Evolutionary conservation across 495 filamentous ascomycete genomes (phyloP), one percentile per base, ranked within the genome.

Genomic region (Aspergillus nidulans): DNA sequence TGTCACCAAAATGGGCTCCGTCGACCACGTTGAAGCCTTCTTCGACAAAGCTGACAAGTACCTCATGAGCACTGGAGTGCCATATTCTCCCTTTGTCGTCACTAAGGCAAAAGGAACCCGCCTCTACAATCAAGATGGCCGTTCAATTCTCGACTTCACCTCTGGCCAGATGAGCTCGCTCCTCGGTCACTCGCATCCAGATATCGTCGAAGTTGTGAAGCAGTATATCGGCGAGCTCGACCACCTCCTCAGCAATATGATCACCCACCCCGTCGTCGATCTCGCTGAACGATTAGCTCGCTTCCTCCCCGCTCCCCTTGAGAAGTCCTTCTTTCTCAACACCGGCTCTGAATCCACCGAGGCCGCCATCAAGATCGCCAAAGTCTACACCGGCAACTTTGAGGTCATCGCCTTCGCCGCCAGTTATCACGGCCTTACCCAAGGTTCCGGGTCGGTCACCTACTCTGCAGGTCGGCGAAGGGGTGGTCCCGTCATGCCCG

Each of bases 161-260:
- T 81, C 79, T 0, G 81, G 79, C 25, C 80, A 82, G 49, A 80
- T 81, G 77, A 76, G 74, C 16, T 82, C 74, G 20, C 66, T 83
- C 0, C 68, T 84, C 1, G 81, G 80, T n/a, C 81, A 84, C 55
- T 75, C 72, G 0, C 74, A 83, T 54, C 78, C 81, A 1, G 79
- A 84, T 48, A 79, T 82, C 30, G 77, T 83, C 6, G 55, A 74
- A 20, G 69, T 75, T 0, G 75, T 82, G 24, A 52, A 60, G 9
- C 52, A 76, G 0, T 67, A 76, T 42, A 71, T 74, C 15, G 63
- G 61, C 1, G 53, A 68, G 28, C 73, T 82, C 32, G 80, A 82
- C 55, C 81, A 84, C 47, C 74, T 82, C 20, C 75, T 78, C 60
- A 77, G 70, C 36, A 78, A 72, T 20, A 82, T 83, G 80, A 57